Conservation (phyloP, 129 eudicot genomes). For the Centaurea solstitialis region DNA sequence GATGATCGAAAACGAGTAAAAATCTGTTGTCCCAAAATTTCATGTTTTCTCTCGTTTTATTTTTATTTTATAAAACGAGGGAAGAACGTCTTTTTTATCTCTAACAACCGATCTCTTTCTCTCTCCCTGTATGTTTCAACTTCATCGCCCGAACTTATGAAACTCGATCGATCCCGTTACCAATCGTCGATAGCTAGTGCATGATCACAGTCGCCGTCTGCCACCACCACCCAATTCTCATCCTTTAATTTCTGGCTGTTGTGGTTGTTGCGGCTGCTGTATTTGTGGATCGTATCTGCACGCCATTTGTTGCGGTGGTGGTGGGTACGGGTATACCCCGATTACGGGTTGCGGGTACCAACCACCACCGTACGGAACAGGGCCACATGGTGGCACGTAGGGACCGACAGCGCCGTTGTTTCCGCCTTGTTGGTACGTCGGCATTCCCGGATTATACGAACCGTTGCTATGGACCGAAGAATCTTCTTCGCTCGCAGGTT, state of each 20-base stretch:
- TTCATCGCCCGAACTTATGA: neutral
- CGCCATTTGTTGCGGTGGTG: constrained; percentile 17
- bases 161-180: neutral
- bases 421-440: constrained; percentile 5
- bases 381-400: constrained; percentile 21
- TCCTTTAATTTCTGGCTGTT: neutral
- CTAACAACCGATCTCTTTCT: neutral
- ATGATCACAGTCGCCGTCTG: neutral
- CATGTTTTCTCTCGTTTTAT: neutral
- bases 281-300: constrained; percentile 11
- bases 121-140: neutral
- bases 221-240: constrained; percentile 1
- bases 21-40: neutral
- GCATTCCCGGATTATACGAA: neutral
- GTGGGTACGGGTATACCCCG: constrained; percentile 8
- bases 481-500: neutral
- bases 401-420: constrained; percentile 21
- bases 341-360: neutral
- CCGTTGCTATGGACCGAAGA: constrained; percentile 6
- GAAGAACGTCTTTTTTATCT: neutral
- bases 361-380: neutral
- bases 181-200: neutral
- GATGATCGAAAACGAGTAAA: neutral
- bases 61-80: neutral
- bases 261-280: neutral